Evolutionary conservation across 2,329 filamentous ascomycete species (phyloP), one percentile per base, ranked within the genome.

Genomic region (Magnaporthiopsis incrustans): DNA sequence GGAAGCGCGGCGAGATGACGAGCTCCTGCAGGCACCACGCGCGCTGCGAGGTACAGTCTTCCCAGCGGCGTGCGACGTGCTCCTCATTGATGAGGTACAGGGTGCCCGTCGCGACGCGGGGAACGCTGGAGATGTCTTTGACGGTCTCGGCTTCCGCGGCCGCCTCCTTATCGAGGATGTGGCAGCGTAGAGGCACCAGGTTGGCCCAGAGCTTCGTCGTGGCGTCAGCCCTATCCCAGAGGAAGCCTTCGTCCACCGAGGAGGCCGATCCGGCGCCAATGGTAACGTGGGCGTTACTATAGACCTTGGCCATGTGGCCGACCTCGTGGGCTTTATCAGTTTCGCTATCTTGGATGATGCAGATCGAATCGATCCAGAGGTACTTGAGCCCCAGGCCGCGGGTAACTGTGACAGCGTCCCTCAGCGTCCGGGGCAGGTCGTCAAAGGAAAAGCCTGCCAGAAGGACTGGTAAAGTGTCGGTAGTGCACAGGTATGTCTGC

Each of bases 321-420:
- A 44, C 38, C 38, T 44, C 38, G 38, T 44, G 38, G 38, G 38
- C 38, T 18, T 44, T 44, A 30, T 59, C 58, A 30, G 18, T 12
- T 30, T 22, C 30, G 58, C 25, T 33, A 7, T 59, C 12, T 32
- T 59, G 58, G 30, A 59, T 35, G 30, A 59, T 59, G 18, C 58
- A 59, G 22, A 59, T 15, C 18, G 27, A 59, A 33, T 59, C 58
- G 11, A 59, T 59, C 58, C 58, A 59, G 12, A 59, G 30, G 58
- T 59, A 59, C 22, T 22, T 30, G 15, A 59, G 58, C 11, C 27
- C 58, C 27, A 59, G 58, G 6, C 15, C n/a, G 14, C 30, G 14
- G 22, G 58, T 59, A 30, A 33, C 33, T 33, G 18, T 15, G 6
- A 32, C 14, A 32, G 58, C 58, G 22, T 59, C 26, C 30, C 11